Conservation (phyloP, 2,329 filamentous ascomycete species). For the Colletotrichum tropicale region DNA sequence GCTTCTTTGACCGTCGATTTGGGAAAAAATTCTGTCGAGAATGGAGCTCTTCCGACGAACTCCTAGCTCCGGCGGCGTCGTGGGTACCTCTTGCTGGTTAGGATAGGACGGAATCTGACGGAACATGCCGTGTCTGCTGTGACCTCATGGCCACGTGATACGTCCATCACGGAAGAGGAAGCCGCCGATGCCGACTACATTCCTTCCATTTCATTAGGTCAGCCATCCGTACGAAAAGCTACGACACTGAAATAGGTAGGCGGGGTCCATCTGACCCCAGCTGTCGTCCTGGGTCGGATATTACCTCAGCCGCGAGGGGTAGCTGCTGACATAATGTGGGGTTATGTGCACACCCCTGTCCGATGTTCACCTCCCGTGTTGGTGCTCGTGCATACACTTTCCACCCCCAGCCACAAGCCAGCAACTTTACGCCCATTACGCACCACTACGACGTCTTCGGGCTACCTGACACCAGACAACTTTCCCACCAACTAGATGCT, state of each 20-base stretch:
- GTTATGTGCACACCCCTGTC: background rate
- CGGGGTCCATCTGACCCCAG: background rate
- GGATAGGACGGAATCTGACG: background rate
- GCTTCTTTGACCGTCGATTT: background rate
- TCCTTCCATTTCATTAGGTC: background rate
- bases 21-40: constrained; percentile 15
- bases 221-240: background rate
- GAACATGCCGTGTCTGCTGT: background rate
- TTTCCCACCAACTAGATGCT: background rate
- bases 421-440: background rate
- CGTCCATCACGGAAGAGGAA: background rate
- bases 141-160: background rate
- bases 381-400: background rate
- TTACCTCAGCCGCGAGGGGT: background rate
- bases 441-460: background rate
- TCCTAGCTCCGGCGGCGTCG: background rate
- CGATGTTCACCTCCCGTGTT: background rate
- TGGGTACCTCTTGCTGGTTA: background rate
- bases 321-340: background rate
- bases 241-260: background rate
- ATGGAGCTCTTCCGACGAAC: constrained; percentile 16
- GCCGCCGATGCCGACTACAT: background rate
- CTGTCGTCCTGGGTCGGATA: background rate
- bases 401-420: background rate
- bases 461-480: background rate